Base-by-base conservation (phyloP, 2,329 filamentous ascomycete species). In the Trichoderma afroharzianum region DNA sequence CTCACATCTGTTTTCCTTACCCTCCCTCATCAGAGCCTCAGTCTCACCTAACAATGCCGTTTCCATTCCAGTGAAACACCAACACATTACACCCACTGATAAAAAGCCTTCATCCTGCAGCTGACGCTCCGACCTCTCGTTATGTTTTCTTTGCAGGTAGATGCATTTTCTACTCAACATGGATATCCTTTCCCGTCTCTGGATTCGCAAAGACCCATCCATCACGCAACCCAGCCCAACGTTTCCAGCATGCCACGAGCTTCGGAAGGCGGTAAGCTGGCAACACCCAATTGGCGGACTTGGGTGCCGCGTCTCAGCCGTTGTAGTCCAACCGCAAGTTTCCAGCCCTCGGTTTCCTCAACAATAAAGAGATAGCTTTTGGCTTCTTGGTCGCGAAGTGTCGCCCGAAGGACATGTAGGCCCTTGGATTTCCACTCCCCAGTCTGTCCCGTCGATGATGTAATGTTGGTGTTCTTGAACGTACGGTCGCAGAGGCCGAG, bases 281-380 rank as follows among this genome's bases (percentile, higher is more conserved):
- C 85, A 36, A 92, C 85, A 6, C 87, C 88, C 59, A 92, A 81
- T 71, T 88, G 85, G 68, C 88, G 83, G 36, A 87, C 87, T 78
- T 90, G 88, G 3, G 86, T 87, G 6, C 90, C 90, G 68, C 85
- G 85, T 67, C 89, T 82, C 75, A 92, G 80, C 58, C 87, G 84
- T 78, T 90, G 88, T 75, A 92, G 78, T 2, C 88, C 90, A 43
- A 87, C 82, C 1, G 88, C 85, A 28, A 92, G 82, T 84, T 92
- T 92, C 90, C 90, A 92, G 32, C 86, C 86, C 78, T 92, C 90
- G 73, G 88, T 85, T 77, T 92, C 89, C 53, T 85, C 83, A 39
- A 92, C 81, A 11, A 92, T 85, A 77, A 92, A 92, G 43, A 92
- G 79, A 76, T 88, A 91, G 43, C 89, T 85, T 81, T 90, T 91